These are phyloP conservation scores for Saccharomyces hybrid DNA, from an alignment of 1,139 yeast genomes.

Conservation along the genomic window DNA sequence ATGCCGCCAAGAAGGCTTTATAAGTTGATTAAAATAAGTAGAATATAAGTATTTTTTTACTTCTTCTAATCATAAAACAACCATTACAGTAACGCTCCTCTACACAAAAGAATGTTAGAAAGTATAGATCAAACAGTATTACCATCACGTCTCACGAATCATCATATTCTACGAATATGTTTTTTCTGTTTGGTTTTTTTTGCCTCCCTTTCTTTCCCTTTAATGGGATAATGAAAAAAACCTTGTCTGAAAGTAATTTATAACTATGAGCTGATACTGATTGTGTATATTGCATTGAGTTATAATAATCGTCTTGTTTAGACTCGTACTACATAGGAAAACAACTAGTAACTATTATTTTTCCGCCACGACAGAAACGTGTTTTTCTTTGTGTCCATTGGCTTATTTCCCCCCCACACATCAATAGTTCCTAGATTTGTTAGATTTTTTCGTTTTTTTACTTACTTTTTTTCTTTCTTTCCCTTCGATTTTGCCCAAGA, in stretches of 20 bases:
- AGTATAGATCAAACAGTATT: not conserved
- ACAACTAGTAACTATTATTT: not conserved
- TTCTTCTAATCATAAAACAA: not conserved
- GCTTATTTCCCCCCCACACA: not conserved
- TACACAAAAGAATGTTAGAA: not conserved
- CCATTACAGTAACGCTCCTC: not conserved
- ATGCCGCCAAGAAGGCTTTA: constrained; percentile 92
- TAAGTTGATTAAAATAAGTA: constrained; percentile 21
- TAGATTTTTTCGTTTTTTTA: not conserved
- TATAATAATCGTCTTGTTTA: not conserved
- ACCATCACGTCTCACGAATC: not conserved
- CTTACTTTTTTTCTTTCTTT: not conserved
- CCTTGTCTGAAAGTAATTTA: not conserved
- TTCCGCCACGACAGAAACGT: not conserved
- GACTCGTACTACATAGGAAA: not conserved
- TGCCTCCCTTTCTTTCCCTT: not conserved
- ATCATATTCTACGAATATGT: not conserved
- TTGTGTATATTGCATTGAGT: not conserved
- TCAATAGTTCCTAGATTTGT: not conserved
- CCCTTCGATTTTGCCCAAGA: not conserved
- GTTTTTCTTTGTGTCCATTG: not conserved
- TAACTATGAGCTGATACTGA: not conserved
- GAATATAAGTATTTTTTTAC: not conserved
- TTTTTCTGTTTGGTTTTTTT: not conserved
- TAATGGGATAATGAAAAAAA: not conserved